Evolutionary conservation across 345 rosid species (phyloP).

Genomic region (Clausena lansium): DNA sequence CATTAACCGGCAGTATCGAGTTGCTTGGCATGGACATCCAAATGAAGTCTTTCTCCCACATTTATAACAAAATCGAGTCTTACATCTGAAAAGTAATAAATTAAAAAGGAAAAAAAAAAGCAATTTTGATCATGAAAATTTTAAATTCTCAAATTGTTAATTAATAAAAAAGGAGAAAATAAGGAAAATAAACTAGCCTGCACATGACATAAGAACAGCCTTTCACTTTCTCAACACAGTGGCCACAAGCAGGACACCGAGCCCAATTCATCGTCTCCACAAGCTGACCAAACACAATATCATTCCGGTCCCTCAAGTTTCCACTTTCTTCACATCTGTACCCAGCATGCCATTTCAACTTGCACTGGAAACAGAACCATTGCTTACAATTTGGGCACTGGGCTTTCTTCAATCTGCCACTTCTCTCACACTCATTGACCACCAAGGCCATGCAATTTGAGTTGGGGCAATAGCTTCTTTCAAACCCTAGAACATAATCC

Average conservation of each 20-base stretch:
- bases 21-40: background rate
- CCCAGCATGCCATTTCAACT: constrained; percentile 33
- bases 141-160: no score
- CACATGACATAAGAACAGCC: constrained; percentile 16
- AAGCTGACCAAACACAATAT: constrained; percentile 23
- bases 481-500: background rate
- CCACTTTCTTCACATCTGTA: constrained; percentile 24
- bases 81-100: background rate
- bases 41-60: background rate
- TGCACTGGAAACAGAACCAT: constrained; percentile 30
- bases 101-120: no score
- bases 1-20: background rate
- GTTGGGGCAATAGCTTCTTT: constrained; percentile 33
- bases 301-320: constrained; percentile 22
- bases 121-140: background rate
- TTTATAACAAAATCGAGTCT: background rate
- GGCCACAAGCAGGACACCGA: constrained; percentile 29
- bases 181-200: background rate
- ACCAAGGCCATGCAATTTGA: constrained; percentile 27
- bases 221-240: constrained; percentile 24
- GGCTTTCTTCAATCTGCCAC: constrained; percentile 19
- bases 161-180: background rate
- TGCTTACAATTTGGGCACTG: constrained; percentile 31
- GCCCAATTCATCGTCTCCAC: constrained; percentile 29
- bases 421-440: constrained; percentile 27